phyloP scores from a whole-genome alignment of 1,139 yeast species.

The Taphrina populina region DNA sequence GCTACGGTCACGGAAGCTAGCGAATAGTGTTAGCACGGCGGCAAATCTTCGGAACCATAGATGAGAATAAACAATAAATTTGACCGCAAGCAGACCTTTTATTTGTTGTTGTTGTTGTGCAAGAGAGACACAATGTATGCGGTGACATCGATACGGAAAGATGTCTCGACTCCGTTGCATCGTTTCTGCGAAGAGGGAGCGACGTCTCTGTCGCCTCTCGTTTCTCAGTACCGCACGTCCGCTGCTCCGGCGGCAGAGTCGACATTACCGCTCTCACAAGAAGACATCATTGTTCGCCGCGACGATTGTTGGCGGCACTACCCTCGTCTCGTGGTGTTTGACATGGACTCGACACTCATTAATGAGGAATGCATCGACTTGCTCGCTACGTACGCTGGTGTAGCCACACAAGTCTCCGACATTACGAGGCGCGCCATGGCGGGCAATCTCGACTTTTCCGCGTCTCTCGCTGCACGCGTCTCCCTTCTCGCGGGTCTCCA shows the following conservation, averaged over 20 bases:
- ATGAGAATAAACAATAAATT: too few species aligned
- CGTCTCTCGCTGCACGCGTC: conserved; percentile 75
- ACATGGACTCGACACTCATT: conserved; percentile 96
- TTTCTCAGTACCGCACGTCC: conserved; percentile 9
- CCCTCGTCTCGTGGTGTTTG: conserved; percentile 71
- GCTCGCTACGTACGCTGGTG: conserved; percentile 84
- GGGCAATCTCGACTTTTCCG: conserved; percentile 89
- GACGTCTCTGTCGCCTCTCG: conserved; percentile 15
- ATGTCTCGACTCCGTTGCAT: neutral
- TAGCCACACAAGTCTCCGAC: conserved; percentile 65
- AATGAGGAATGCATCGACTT: conserved; percentile 95
- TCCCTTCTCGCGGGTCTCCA: conserved; percentile 75
- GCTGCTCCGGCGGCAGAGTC: conserved; percentile 8
- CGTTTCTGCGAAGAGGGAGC: conserved; percentile 1
- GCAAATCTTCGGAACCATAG: too few species aligned
- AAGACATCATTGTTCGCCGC: conserved; percentile 19
- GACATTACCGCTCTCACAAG: conserved; percentile 5
- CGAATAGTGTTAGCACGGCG: too few species aligned
- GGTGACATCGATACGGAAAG: conserved; percentile 14
- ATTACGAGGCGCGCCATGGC: conserved; percentile 97
- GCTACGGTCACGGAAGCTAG: too few species aligned
- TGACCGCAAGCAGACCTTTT: too few species aligned
- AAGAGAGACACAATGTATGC: conserved; percentile 29
- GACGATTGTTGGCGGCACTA: conserved; percentile 26
- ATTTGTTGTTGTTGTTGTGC: too few species aligned